A percentile compares a stretch with the other conserved stretches of the same genome.
phyloP scores from a whole-genome alignment of 2,329 filamentous ascomycete species.

The Exophiala alcalophila region DNA sequence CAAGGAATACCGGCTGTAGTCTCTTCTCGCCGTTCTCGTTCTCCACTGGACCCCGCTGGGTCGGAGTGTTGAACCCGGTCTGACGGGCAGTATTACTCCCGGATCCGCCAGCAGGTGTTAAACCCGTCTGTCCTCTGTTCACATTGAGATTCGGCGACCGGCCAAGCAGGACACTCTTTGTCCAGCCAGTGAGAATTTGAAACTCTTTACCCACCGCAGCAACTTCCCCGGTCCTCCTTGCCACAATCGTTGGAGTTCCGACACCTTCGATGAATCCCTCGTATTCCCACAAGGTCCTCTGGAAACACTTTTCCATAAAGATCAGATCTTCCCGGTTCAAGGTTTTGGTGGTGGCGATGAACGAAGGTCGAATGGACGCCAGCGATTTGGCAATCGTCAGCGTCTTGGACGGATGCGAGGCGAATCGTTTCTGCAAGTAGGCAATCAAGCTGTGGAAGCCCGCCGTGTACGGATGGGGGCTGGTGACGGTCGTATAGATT shows the following conservation, averaged over 20 bases:
- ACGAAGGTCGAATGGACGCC: constrained; percentile 84
- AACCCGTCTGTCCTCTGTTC: constrained; percentile 60
- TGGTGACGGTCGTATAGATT: constrained; percentile 84
- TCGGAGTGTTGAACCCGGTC: constrained; percentile 49
- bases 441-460: constrained; percentile 87
- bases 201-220: constrained; percentile 96
- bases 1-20: constrained; percentile 79
- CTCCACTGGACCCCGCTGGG: constrained; percentile 12
- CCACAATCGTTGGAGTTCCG: constrained; percentile 87
- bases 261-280: constrained; percentile 88
- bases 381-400: constrained; percentile 82
- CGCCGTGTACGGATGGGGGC: constrained; percentile 85
- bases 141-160: constrained; percentile 84
- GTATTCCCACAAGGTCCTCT: constrained; percentile 87
- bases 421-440: constrained; percentile 73
- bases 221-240: constrained; percentile 89
- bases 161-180: constrained; percentile 80
- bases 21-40: constrained; percentile 38
- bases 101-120: constrained; percentile 36
- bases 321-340: constrained; percentile 84
- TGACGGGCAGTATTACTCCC: constrained; percentile 41
- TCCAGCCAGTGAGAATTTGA: constrained; percentile 92
- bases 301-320: constrained; percentile 97
- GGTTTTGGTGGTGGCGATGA: constrained; percentile 88
- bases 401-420: constrained; percentile 64